These are phyloP conservation scores for Candida vartiovaarae DNA, from an alignment of 805 yeast species.

Conservation along the genomic window DNA sequence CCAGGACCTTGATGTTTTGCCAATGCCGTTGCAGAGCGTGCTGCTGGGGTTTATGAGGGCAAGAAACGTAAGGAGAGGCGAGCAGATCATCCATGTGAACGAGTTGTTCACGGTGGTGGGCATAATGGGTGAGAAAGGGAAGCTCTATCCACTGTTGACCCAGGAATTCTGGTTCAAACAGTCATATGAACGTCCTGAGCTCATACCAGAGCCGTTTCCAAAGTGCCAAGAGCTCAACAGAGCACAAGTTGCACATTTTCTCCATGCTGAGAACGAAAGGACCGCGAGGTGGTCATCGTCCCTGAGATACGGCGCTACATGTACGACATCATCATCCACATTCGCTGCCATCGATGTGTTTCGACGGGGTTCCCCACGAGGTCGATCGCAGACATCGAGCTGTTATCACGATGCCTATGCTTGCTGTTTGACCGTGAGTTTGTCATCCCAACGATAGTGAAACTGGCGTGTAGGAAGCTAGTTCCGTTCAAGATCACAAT, in stretches of 20 bases:
- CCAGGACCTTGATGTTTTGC: slow-evolving; percentile 8
- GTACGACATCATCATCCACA: slow-evolving; percentile 46
- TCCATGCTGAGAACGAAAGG: neutral
- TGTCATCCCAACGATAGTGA: slow-evolving; percentile 48
- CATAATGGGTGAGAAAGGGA: slow-evolving; percentile 15
- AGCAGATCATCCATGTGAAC: neutral
- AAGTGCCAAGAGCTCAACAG: neutral
- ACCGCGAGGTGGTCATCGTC: slow-evolving; percentile 24
- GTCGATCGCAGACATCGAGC: slow-evolving; percentile 35
- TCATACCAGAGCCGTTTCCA: slow-evolving; percentile 1
- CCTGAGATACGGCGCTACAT: slow-evolving; percentile 48
- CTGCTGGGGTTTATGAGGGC: slow-evolving; percentile 4
- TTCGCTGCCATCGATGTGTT: slow-evolving; percentile 50
- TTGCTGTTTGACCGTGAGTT: slow-evolving; percentile 33
- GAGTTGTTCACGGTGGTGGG: slow-evolving; percentile 16
- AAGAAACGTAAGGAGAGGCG: neutral
- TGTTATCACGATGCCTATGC: slow-evolving; percentile 33
- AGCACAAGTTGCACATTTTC: slow-evolving; percentile 1
- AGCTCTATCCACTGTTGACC: slow-evolving; percentile 16
- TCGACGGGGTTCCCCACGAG: slow-evolving; percentile 44
- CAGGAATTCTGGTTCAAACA: slow-evolving; percentile 28
- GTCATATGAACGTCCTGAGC: slow-evolving; percentile 13
- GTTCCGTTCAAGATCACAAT: slow-evolving; percentile 41
- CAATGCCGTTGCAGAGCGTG: slow-evolving; percentile 1
- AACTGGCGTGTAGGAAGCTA: slow-evolving; percentile 39